Evolutionary conservation across 139 green algal genomes (phyloP), one percentile per base, ranked within the genome.

Genomic region (Coccomyxa sp.): DNA sequence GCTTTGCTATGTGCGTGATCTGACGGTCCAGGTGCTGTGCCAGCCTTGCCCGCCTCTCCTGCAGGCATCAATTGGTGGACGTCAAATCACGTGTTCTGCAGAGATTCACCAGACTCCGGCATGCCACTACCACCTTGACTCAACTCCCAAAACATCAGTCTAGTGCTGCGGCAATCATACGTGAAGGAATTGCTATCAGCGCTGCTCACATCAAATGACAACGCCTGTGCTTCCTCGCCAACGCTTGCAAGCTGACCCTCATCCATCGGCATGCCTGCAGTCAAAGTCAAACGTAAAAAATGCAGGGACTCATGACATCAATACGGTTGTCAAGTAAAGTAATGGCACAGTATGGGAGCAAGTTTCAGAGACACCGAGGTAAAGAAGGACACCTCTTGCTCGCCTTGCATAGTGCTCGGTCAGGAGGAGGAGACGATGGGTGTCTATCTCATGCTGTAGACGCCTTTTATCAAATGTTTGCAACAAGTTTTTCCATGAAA

Each of bases 361-460:
- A 51, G 7, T 11, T 51, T 51, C 38, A 11, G 38, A 51, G 7
- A 51, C 38, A 51, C 38, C 38, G 7, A 7, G 3, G 38, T 7
- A 51, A 51, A 51, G 38, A 7, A 7, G 38, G 3, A 3, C 38
- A 51, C 38, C 38, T 51, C 38, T 51, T 51, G 38, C 7, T 51
- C 38, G 38, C 38, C 51, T 77, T 74, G 75, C 68, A 71, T 31
- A 83, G 67, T 57, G 21, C 63, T 45, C 82, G 60, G 89, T 90
- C 13, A 89, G 85, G 10, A 94, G 86, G 57, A 88, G 93, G 7
- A 94, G 82, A 13, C 85, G 84, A 58, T 93, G 90, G 0, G 76
- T 84, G 60, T 93, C 90, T 0, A 88, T 58, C 63, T 88, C 79
- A 17, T 88, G 76, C 85, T 93, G 90, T 58, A 93, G 57, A 27